Evolutionary conservation across 2,329 filamentous ascomycete species (phyloP), one percentile per base, ranked within the genome.

Genomic region (Mycogone perniciosa): DNA sequence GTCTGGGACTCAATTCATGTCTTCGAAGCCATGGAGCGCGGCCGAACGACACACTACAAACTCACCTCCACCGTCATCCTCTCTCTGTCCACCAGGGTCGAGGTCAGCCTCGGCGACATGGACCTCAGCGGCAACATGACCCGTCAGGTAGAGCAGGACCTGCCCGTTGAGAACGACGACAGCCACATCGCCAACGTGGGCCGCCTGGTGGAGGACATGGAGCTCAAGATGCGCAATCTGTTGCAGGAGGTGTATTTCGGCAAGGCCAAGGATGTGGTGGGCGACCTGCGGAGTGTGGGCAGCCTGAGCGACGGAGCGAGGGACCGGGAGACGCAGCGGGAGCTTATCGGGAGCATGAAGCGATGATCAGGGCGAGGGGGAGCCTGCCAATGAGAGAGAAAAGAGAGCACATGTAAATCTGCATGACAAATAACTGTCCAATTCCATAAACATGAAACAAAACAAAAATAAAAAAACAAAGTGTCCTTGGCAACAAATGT

Each of bases 1-100:
- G 85, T 89, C 50, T 99, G 93, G 93, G 93, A 99, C 73, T 95
- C 89, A 58, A 97, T 99, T 67, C 93, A 99, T 74, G 93, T 99
- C 59, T 95, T 99, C 68, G 93, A 99, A 70, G 90, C 92, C 53
- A 89, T 89, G 62, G 93, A 99, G 68, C 86, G 90, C 58, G 90
- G 89, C 58, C 86, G 93, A 57, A 88, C 84, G 59, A 91, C 90
- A 53, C 92, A 96, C 73, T 99, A 99, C 80, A 96, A 96, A 72
- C 84, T 99, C 58, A 99, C 93, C 0, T 95, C 88, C 58, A 99
- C 93, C 5, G 92, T 99, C 44, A 97, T 99, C 59, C 77, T 99
- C 51, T 89, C 89, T 52, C 79, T 99, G 45, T 85, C 89, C 20
- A 85, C 84, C 48, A 60, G 64, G 33, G 67, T 69, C 41, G 61